These are phyloP conservation scores for Silybum marianum DNA, from an alignment of 129 eudicot species.

Conservation along the genomic window DNA sequence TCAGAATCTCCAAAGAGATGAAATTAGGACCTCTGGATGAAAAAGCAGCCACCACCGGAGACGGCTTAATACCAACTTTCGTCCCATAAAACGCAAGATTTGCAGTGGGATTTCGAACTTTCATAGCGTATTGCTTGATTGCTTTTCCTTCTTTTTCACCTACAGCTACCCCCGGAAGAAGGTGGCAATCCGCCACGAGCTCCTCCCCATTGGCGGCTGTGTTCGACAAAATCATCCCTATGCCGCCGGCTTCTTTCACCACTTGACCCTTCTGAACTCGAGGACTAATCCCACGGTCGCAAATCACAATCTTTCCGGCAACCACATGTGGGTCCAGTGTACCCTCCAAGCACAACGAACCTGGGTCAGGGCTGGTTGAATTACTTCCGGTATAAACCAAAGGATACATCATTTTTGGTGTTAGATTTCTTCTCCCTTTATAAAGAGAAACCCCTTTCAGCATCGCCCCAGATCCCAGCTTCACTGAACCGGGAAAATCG, in stretches of 20 bases:
- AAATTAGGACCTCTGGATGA: constrained; percentile 92
- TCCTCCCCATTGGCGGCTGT: constrained; percentile 90
- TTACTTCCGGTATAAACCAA: constrained; percentile 72
- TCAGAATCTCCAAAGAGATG: constrained; percentile 65
- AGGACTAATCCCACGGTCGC: constrained; percentile 88
- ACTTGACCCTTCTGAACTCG: constrained; percentile 94
- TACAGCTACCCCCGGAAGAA: constrained; percentile 79
- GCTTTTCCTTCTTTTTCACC: constrained; percentile 69
- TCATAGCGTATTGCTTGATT: constrained; percentile 59
- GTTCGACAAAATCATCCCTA: constrained; percentile 87
- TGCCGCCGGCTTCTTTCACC: constrained; percentile 87
- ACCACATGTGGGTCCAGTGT: constrained; percentile 64
- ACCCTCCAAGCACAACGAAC: constrained; percentile 83
- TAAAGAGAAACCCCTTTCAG: constrained; percentile 75
- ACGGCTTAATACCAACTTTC: constrained; percentile 57
- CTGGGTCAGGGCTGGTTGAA: constrained; percentile 68
- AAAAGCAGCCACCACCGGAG: constrained; percentile 94
- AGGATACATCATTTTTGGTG: constrained; percentile 48
- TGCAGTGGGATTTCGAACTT: constrained; percentile 52
- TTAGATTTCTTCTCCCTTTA: constrained; percentile 57
- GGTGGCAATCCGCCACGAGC: constrained; percentile 84
- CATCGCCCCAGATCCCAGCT: constrained; percentile 57
- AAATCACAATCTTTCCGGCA: constrained; percentile 78
- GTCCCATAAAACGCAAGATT: constrained; percentile 77
- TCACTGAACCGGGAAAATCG: constrained; percentile 70